phyloP scores from a whole-genome alignment of 306 rosid species.

The Lupinus albus region DNA sequence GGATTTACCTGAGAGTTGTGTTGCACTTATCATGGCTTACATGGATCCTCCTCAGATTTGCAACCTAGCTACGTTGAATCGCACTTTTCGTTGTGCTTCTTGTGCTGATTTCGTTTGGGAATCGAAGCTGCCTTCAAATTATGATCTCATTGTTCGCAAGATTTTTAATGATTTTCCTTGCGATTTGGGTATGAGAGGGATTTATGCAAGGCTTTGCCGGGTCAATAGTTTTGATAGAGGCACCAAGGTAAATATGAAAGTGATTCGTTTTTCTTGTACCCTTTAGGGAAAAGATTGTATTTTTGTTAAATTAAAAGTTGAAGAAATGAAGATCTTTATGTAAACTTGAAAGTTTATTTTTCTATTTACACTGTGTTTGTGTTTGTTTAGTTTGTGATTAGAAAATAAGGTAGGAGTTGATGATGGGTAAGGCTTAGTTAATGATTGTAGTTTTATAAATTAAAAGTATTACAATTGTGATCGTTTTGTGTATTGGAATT shows the following conservation, averaged over 20 bases:
- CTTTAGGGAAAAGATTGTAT: background rate
- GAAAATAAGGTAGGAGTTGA: background rate
- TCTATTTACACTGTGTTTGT: background rate
- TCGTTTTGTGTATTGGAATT: no score
- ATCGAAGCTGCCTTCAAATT: slow-evolving; percentile 78
- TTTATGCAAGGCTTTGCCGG: slow-evolving; percentile 63
- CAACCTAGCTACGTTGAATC: slow-evolving; percentile 63
- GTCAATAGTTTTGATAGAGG: slow-evolving; percentile 60
- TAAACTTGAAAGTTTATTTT: background rate
- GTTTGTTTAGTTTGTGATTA: background rate
- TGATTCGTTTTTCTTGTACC: background rate
- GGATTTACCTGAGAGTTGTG: slow-evolving; percentile 81
- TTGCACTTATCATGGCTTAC: slow-evolving; percentile 59
- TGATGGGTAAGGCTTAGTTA: no score
- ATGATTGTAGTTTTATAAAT: no score
- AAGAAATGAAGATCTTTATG: background rate
- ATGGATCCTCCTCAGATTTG: slow-evolving; percentile 84
- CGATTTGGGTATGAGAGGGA: slow-evolving; percentile 61
- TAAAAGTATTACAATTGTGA: no score
- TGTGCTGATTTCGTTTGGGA: slow-evolving; percentile 93
- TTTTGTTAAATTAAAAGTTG: background rate
- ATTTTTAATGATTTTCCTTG: slow-evolving; percentile 50
- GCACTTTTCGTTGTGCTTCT: slow-evolving; percentile 82
- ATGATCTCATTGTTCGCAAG: slow-evolving; percentile 40
- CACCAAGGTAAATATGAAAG: slow-evolving; percentile 55